phyloP scores from a whole-genome alignment of 1,284 basidiomycete species.

The Cutaneotrichosporon cavernicola region DNA sequence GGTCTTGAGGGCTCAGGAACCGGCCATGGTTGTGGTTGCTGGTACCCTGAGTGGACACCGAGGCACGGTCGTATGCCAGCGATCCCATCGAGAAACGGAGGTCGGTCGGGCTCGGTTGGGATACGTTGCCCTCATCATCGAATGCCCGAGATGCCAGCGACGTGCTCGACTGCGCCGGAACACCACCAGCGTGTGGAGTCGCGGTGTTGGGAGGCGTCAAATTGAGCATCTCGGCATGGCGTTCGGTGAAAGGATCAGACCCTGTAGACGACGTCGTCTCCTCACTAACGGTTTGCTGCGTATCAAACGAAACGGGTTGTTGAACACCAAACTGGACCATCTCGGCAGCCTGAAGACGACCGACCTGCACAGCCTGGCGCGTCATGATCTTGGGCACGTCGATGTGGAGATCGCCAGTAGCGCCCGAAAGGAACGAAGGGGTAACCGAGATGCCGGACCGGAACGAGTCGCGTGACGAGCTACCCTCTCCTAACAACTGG shows the following conservation, averaged over 20 bases:
- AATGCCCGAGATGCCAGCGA: conserved; percentile 28
- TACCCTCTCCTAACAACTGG: conserved; percentile 11
- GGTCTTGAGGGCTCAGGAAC: conserved; percentile 11
- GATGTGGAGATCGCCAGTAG: conserved; percentile 45
- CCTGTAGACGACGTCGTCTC: conserved; percentile 2
- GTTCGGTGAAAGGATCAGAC: conserved; percentile 22
- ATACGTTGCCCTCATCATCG: conserved; percentile 29
- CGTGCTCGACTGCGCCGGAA: conserved; percentile 12
- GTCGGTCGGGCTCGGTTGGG: conserved; percentile 34
- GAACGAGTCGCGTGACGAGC: conserved; percentile 37
- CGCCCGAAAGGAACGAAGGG: conserved; percentile 50
- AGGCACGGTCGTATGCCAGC: conserved; percentile 41
- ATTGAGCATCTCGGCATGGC: conserved; percentile 12
- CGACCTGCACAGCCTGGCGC: conserved; percentile 49
- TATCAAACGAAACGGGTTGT: background rate
- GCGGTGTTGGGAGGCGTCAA: background rate
- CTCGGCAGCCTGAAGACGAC: conserved; percentile 51
- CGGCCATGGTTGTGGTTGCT: conserved; percentile 11
- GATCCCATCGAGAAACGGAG: conserved; percentile 53
- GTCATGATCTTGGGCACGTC: conserved; percentile 54
- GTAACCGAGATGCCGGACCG: conserved; percentile 38
- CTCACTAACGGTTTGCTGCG: background rate
- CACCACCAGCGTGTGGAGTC: conserved; percentile 13
- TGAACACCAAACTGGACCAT: conserved; percentile 45
- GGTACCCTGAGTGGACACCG: conserved; percentile 44